A percentile compares a stretch with the other conserved stretches of the same genome.
Evolutionary conservation across 345 rosid genomes (phyloP).

Genomic region (Cardamine resedifolia): DNA sequence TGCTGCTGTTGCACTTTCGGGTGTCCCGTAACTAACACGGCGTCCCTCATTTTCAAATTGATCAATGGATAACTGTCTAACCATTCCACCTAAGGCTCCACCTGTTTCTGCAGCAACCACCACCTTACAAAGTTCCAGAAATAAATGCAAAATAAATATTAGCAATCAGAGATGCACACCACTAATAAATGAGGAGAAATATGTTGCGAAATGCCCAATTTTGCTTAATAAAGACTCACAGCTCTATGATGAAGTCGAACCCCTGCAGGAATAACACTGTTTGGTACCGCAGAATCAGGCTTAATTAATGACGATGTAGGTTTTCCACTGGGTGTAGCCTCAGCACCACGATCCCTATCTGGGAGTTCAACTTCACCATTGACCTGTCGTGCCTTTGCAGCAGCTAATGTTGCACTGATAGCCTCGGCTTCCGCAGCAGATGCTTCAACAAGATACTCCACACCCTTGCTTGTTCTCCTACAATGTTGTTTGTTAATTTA

Average conservation of each 20-base stretch:
- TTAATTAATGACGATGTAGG: slow-evolving; percentile 63
- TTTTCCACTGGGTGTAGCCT: slow-evolving; percentile 96
- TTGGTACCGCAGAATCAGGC: slow-evolving; percentile 68
- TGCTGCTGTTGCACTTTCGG: slow-evolving; percentile 93
- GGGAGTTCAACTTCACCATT: slow-evolving; percentile 91
- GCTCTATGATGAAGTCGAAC: slow-evolving; percentile 96
- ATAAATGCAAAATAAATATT: background rate
- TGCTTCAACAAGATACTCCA: slow-evolving; percentile 94
- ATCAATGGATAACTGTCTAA: slow-evolving; percentile 90
- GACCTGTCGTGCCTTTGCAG: slow-evolving; percentile 93
- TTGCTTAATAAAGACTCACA: slow-evolving; percentile 48
- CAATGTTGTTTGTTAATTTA: slow-evolving; percentile 18
- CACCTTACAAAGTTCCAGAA: slow-evolving; percentile 52
- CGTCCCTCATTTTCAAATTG: slow-evolving; percentile 99
- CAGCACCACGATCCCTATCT: slow-evolving; percentile 82
- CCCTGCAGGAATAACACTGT: slow-evolving; percentile 65
- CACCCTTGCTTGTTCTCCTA: slow-evolving; percentile 92
- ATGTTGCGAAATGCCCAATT: slow-evolving; percentile 1
- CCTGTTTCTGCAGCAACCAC: slow-evolving; percentile 97
- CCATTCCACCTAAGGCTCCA: slow-evolving; percentile 99
- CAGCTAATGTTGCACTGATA: slow-evolving; percentile 93
- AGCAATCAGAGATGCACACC: background rate
- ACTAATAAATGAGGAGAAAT: background rate
- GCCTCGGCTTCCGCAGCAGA: slow-evolving; percentile 99
- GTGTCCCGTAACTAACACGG: slow-evolving; percentile 92